Conservation (phyloP, 139 green algal genomes). For the Dunaliella sp. region DNA sequence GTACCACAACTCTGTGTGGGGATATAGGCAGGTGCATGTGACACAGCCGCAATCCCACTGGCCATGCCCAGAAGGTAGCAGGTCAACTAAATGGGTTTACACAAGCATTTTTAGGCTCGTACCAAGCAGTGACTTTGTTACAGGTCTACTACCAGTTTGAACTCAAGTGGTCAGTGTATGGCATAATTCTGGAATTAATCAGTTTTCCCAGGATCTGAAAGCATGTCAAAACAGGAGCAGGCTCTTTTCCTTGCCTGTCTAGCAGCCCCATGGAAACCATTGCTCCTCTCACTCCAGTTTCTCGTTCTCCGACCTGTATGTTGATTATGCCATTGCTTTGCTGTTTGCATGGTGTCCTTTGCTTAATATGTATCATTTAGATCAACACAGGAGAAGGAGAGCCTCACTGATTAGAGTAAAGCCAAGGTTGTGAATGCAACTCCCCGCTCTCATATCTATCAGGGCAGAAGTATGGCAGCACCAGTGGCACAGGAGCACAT, state of each 20-base stretch:
- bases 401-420: background rate
- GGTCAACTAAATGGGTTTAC: too few species aligned
- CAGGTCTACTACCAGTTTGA: background rate
- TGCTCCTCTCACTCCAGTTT: slow-evolving; percentile 26
- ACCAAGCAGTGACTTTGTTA: too few species aligned
- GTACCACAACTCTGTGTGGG: too few species aligned
- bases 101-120: too few species aligned
- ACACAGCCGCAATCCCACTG: too few species aligned
- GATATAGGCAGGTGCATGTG: too few species aligned
- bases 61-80: too few species aligned
- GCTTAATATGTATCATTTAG: background rate
- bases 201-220: background rate
- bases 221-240: background rate
- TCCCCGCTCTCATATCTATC: too few species aligned
- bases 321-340: background rate
- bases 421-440: background rate
- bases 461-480: too few species aligned
- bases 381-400: background rate
- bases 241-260: background rate
- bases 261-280: slow-evolving; percentile 35
- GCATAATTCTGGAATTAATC: background rate
- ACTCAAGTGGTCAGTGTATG: background rate
- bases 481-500: too few species aligned
- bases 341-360: background rate
- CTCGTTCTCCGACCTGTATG: slow-evolving; percentile 26